Percentiles rank a stretch among this genome's conserved stretches.
Evolutionary conservation across 352 stramenopile species (phyloP).

Genomic region (Phytophthora agathidicida): DNA sequence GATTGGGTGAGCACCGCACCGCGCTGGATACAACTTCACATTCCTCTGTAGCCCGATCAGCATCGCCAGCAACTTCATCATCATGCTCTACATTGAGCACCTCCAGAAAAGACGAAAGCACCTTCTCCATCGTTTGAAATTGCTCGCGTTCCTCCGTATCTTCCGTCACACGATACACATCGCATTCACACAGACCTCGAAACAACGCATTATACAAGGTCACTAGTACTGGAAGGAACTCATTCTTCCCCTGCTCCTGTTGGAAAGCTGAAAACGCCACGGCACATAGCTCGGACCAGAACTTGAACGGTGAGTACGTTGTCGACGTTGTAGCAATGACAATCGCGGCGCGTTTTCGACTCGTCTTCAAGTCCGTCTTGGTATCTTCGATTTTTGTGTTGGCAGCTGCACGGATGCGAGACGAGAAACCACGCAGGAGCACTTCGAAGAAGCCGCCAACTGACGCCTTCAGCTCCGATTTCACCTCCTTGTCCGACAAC

Average conservation of each 20-base stretch:
- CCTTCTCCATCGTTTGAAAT: constrained; percentile 80
- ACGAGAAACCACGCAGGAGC: constrained; percentile 61
- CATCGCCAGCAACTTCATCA: constrained; percentile 8
- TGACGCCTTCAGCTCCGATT: constrained; percentile 47
- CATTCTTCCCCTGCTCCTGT: constrained; percentile 25
- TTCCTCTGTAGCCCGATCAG: constrained; percentile 28
- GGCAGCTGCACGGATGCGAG: constrained; percentile 66
- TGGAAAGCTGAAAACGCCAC: constrained; percentile 59
- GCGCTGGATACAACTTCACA: constrained; percentile 66
- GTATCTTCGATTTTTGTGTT: constrained; percentile 75
- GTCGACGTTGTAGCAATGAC: constrained; percentile 80
- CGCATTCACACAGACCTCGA: constrained; percentile 58
- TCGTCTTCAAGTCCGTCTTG: constrained; percentile 73
- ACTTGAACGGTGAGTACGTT: constrained; percentile 85
- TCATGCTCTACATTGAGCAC: constrained; percentile 22
- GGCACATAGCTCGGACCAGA: constrained; percentile 84
- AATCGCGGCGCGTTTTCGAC: constrained; percentile 72
- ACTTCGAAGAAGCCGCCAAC: constrained; percentile 66
- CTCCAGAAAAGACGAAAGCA: constrained; percentile 59
- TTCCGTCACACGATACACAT: constrained; percentile 88
- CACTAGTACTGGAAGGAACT: constrained; percentile 46
- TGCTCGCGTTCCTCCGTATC: constrained; percentile 84
- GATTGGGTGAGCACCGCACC: constrained; percentile 77
- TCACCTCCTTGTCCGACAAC: constrained; percentile 43
- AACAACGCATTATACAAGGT: constrained; percentile 70